Percentiles rank a stretch among this genome's conserved stretches.
Conservation (phyloP, 768 basidiomycete species). For the Cystobasidium ongulense region DNA sequence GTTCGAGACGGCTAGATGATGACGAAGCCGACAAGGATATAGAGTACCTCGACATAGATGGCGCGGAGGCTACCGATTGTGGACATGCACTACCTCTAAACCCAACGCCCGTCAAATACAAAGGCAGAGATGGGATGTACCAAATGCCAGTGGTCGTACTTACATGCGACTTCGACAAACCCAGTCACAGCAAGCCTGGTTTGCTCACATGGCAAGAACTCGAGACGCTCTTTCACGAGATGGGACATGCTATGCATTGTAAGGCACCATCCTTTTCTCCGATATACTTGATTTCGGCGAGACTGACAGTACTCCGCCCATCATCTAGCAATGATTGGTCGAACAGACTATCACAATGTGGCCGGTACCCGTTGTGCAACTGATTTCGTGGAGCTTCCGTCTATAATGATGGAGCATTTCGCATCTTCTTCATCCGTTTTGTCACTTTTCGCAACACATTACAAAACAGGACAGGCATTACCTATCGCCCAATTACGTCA, state of each 20-base stretch:
- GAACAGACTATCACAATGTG: conserved; percentile 95
- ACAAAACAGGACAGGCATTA: conserved; percentile 45
- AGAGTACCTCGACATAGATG: conserved; percentile 41
- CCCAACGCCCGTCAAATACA: conserved; percentile 51
- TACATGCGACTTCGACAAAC: conserved; percentile 72
- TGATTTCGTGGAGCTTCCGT: conserved; percentile 95
- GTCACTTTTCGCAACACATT: conserved; percentile 54
- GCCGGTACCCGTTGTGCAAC: conserved; percentile 95
- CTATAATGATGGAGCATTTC: conserved; percentile 98
- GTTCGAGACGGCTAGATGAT: conserved; percentile 82
- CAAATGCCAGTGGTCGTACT: conserved; percentile 89
- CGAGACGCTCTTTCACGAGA: conserved; percentile 90
- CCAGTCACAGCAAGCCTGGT: conserved; percentile 58
- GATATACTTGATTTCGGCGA: not conserved
- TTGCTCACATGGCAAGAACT: conserved; percentile 86
- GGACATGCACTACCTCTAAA: conserved; percentile 37
- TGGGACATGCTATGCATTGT: conserved; percentile 99
- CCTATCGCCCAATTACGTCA: conserved; percentile 44
- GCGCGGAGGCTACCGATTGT: conserved; percentile 45
- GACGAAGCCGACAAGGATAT: conserved; percentile 71
- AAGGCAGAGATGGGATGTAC: conserved; percentile 59
- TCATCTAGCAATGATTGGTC: conserved; percentile 81
- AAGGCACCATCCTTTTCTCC: conserved; percentile 46
- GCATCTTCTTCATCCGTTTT: conserved; percentile 74
- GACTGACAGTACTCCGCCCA: not conserved